A percentile compares a stretch with the other conserved stretches of the same genome.
Evolutionary conservation across 2,329 filamentous ascomycete species (phyloP).

Genomic region (Ceratocystis alfenasii): DNA sequence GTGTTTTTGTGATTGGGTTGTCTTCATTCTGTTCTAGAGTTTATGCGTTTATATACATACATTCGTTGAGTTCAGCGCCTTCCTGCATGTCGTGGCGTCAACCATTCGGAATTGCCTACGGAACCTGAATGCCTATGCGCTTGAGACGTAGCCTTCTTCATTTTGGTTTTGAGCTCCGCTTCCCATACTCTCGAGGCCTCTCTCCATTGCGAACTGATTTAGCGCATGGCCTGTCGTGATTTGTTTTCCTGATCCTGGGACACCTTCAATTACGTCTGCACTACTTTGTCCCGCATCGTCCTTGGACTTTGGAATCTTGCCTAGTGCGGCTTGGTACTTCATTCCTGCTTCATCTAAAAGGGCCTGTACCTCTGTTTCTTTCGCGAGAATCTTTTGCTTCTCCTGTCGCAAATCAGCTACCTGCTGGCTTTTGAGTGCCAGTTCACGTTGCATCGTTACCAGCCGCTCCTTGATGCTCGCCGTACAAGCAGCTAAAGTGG

Average conservation of each 20-base stretch:
- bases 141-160: neutral
- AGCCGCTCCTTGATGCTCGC: constrained; percentile 51
- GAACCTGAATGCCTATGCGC: neutral
- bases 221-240: constrained; percentile 14
- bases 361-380: constrained; percentile 69
- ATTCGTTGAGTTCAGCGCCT: neutral
- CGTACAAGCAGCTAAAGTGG: constrained; percentile 57
- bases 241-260: neutral
- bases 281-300: neutral
- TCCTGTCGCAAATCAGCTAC: constrained; percentile 58
- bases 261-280: neutral
- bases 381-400: constrained; percentile 51
- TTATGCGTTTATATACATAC: constrained; percentile 8
- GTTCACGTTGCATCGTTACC: constrained; percentile 50
- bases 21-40: neutral
- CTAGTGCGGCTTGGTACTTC: constrained; percentile 39
- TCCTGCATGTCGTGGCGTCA: neutral
- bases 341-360: constrained; percentile 71
- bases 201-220: constrained; percentile 28
- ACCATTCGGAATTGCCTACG: neutral
- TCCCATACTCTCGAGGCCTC: constrained; percentile 39
- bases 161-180: constrained; percentile 23
- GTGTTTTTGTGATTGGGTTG: neutral
- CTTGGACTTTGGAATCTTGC: constrained; percentile 21
- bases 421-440: constrained; percentile 46